Conservation (phyloP, 208 protist genomes). For the Crithidia bombi region DNA sequence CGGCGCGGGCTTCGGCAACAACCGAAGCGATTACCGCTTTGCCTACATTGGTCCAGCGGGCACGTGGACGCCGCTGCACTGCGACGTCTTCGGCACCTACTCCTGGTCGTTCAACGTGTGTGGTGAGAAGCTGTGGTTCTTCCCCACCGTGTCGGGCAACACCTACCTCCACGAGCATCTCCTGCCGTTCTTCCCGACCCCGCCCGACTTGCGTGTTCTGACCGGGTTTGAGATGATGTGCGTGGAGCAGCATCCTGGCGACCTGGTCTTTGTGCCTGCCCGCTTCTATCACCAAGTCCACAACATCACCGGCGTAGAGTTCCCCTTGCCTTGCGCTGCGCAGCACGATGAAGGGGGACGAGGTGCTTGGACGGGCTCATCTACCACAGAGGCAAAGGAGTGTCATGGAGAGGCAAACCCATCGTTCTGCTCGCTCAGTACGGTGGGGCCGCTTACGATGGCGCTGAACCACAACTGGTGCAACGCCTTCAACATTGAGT, state of each 20-base stretch:
- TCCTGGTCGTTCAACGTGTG: constrained; percentile 90
- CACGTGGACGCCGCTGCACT: constrained; percentile 81
- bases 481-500: constrained; percentile 66
- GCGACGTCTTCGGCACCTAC: constrained; percentile 90
- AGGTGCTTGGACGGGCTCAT: not conserved
- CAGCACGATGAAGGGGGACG: not conserved
- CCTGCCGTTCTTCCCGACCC: constrained; percentile 40
- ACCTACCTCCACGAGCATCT: constrained; percentile 37
- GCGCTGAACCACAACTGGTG: constrained; percentile 92
- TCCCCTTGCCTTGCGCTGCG: constrained; percentile 21
- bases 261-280: constrained; percentile 87
- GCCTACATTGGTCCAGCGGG: constrained; percentile 74
- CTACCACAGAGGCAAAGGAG: not conserved
- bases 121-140: constrained; percentile 87
- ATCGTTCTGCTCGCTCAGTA: not conserved
- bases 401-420: not conserved
- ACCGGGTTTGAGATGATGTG: constrained; percentile 47
- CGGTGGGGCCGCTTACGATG: constrained; percentile 48
- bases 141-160: constrained; percentile 60
- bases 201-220: constrained; percentile 68
- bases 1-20: constrained; percentile 58
- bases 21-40: constrained; percentile 80
- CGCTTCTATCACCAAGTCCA: constrained; percentile 84
- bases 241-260: constrained; percentile 71
- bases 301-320: constrained; percentile 64